A percentile compares a stretch with the other conserved stretches of the same genome.
These are phyloP conservation scores for Teunomyces aglyptinius DNA, from an alignment of 805 yeast species.

Conservation along the genomic window DNA sequence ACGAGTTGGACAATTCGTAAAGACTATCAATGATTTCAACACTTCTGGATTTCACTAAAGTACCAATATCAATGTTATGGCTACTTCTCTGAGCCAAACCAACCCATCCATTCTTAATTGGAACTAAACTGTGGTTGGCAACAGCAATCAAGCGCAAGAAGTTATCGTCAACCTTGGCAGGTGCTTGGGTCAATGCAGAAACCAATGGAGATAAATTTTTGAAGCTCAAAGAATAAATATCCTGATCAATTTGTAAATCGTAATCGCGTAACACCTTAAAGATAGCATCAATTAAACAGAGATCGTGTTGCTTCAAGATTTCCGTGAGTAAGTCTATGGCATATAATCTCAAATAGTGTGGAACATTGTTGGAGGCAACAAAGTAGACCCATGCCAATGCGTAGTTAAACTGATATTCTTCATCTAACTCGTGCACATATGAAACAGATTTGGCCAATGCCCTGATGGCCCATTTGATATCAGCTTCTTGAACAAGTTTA, in stretches of 20 bases:
- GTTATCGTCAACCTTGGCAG: slow-evolving; percentile 15
- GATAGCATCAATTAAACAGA: slow-evolving; percentile 42
- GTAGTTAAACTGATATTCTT: slow-evolving; percentile 17
- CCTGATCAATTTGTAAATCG: slow-evolving; percentile 10
- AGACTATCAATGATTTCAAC: slow-evolving; percentile 19
- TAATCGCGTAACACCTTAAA: slow-evolving; percentile 20
- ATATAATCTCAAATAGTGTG: slow-evolving; percentile 30
- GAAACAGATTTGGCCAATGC: slow-evolving; percentile 39
- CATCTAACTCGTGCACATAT: slow-evolving; percentile 10
- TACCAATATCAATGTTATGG: slow-evolving; percentile 58
- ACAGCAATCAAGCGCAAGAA: slow-evolving; percentile 24
- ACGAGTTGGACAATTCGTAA: slow-evolving; percentile 16
- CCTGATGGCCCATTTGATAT: slow-evolving; percentile 51
- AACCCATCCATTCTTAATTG: slow-evolving; percentile 67
- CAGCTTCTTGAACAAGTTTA: slow-evolving; percentile 46
- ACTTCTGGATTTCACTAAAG: slow-evolving; percentile 37
- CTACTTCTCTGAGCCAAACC: slow-evolving; percentile 60
- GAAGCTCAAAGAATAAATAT: slow-evolving; percentile 15
- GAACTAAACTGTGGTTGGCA: slow-evolving; percentile 27
- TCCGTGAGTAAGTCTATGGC: slow-evolving; percentile 31
- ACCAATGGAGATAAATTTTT: slow-evolving; percentile 24
- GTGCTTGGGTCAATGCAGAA: slow-evolving; percentile 23
- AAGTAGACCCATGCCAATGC: slow-evolving; percentile 54
- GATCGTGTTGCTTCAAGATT: slow-evolving; percentile 39
- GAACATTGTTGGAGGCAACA: slow-evolving; percentile 40